Base-by-base conservation (phyloP, 2,329 filamentous ascomycete genomes). In the Madurella fahalii region DNA sequence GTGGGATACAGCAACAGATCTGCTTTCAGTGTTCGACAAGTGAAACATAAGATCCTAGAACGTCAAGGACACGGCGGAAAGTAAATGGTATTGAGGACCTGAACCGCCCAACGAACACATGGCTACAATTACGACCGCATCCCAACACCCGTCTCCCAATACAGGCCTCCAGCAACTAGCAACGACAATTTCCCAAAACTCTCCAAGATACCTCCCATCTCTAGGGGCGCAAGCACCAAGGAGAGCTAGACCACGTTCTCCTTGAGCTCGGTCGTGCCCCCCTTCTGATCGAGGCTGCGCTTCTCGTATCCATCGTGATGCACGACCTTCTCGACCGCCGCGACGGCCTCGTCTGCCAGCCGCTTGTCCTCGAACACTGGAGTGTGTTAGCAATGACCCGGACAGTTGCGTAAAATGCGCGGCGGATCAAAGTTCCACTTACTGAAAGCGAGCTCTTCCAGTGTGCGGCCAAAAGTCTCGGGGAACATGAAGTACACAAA, bases 301-400 rank as follows among this genome's bases (percentile, higher is more conserved):
- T 31, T 47, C n/a, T 48, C 49, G 12, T 47, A 32, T 20, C 12
- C 48, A 30, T 54, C 41, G 15, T 61, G 49, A 18, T 57, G 40
- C 12, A 69, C 59, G 31, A 59, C 64, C 61, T 69, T 69, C 53
- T 67, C 60, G 46, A 67, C 66, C 2, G 65, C 66, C 1, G 58
- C 52, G 30, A 62, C 62, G 39, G 63, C 65, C 47, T 63, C 57
- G 15, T 67, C 64, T 13, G 65, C 61, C 11, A 68, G 57, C 4
- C 62, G 52, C 61, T 65, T 65, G 61, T 66, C 65, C 60, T 69
- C 67, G 50, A 69, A 69, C 44, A 69, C 65, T 67, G 52, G 8
- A 5, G 4, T 4, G 15, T 40, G 50, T 58, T 55, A 53, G 47
- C 30, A 25, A 16, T 13, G 16, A 4, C 34, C 34, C 17, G 15